Evolutionary conservation across 192 early-diverging fungal species (phyloP), one percentile per base, ranked within the genome.

Genomic region (Podochytrium sp.): DNA sequence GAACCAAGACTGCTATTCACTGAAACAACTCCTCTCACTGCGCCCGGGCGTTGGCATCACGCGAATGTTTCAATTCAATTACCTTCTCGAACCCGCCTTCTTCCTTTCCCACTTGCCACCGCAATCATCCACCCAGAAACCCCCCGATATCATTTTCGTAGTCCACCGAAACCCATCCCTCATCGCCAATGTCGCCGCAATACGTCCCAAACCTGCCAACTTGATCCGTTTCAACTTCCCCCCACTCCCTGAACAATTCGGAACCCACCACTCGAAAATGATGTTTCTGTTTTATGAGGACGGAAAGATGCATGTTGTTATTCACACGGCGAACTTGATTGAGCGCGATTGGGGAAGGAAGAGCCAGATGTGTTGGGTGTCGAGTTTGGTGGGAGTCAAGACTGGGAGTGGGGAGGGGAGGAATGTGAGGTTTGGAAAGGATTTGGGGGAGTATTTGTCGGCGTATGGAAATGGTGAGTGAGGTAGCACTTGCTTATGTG

Each of bases 301-400:
- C 35, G 66, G 42, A 23, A 78, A 76, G 2, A 67, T 81, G 64
- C 79, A 80, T 60, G 38, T 91, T 34, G 75, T 87, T 30, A 79
- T 91, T 2, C 86, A 87, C 40, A 91, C 90, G 1, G 90, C 90
- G 16, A 91, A 91, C 56, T 76, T 89, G 76, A 82, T 90, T 70
- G 62, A 74, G 18, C 72, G 65, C 20, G 90, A 91, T 75, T 91
- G 89, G 89, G 78, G 82, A 30, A 79, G 85, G 33, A 91, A 87
- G 64, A 85, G 84, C 0, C 90, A 91, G 65, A 89, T 76, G 20
- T 68, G 84, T 18, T 91, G 89, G 79, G 74, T 53, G 2, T 81
- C 85, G 6, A 85, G 82, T 6, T 47, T 83, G 50, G 79, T 62
- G n/a, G 1, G 25, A 25, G 78, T 40, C 79, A 87, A 86, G 57